Percentiles rank a stretch among this genome's conserved stretches.
Evolutionary conservation across 768 basidiomycete species (phyloP).

Genomic region (Pleurotus eryngii): DNA sequence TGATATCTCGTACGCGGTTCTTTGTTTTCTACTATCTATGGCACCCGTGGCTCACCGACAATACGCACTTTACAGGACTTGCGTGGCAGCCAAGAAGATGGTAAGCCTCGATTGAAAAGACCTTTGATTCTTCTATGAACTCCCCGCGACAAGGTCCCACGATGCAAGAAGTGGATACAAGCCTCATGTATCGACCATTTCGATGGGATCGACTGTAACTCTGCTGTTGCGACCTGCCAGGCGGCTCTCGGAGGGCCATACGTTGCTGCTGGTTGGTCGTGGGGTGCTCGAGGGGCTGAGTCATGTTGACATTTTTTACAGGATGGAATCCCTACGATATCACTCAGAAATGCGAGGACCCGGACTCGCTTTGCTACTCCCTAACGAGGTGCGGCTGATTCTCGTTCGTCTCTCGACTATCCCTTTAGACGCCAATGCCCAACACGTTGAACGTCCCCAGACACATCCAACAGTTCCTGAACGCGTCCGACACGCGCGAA

Average conservation of each 20-base stretch:
- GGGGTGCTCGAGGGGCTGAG: not conserved
- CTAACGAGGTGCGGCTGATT: constrained; percentile 26
- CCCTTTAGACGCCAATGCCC: too few species aligned
- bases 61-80: constrained; percentile 36
- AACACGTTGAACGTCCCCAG: constrained; percentile 25
- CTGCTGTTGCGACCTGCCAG: constrained; percentile 61
- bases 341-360: constrained; percentile 54
- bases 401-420: too few species aligned
- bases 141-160: constrained; percentile 53
- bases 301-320: constrained; percentile 20
- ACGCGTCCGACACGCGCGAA: constrained; percentile 47
- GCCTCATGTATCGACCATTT: constrained; percentile 57
- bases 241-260: constrained; percentile 40
- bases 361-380: constrained; percentile 56
- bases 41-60: constrained; percentile 33
- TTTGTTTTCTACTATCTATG: constrained; percentile 15
- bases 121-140: constrained; percentile 27
- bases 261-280: constrained; percentile 34
- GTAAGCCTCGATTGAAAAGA: constrained; percentile 34
- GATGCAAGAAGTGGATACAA: constrained; percentile 57
- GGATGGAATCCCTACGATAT: constrained; percentile 68
- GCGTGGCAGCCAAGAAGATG: constrained; percentile 58
- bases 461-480: constrained; percentile 58
- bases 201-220: constrained; percentile 62
- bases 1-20: constrained; percentile 44